These are phyloP conservation scores for Vaccinium corymbosum DNA, from an alignment of 148 eudicot species.

Conservation along the genomic window DNA sequence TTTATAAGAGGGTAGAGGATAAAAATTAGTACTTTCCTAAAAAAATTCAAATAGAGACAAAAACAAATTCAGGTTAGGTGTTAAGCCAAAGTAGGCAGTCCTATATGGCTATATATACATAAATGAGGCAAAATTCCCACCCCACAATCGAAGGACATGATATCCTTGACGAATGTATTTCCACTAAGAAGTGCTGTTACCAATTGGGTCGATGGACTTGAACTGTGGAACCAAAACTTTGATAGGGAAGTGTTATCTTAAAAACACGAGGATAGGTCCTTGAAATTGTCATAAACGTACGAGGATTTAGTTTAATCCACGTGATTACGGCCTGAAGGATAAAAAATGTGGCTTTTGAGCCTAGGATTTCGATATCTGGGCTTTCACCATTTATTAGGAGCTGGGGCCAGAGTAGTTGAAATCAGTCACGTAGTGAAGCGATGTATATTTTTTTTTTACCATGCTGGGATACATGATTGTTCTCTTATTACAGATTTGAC, in stretches of 20 bases:
- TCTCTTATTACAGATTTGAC: neutral
- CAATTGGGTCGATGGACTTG: neutral
- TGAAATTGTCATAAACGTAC: neutral
- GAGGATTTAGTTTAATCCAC: neutral
- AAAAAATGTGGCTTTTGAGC: too few relatives aligned
- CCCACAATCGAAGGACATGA: neutral
- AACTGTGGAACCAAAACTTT: neutral
- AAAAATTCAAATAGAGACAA: too few relatives aligned
- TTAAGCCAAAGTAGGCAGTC: too few relatives aligned
- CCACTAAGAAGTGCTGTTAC: neutral
- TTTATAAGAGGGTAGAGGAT: too few relatives aligned
- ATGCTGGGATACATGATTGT: neutral
- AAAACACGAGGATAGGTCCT: neutral
- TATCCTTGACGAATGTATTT: too few relatives aligned
- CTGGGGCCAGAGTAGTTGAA: neutral
- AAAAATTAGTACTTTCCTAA: too few relatives aligned
- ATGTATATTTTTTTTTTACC: neutral
- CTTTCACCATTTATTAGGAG: neutral
- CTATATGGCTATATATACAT: too few relatives aligned
- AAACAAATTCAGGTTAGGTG: too few relatives aligned
- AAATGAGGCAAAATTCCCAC: too few relatives aligned
- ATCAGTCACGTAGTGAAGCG: neutral
- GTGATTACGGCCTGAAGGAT: too few relatives aligned
- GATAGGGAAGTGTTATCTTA: slow-evolving; percentile 2
- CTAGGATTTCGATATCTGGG: too few relatives aligned